These are phyloP conservation scores for Cajanus cajan DNA, from an alignment of 306 rosid genomes.

Conservation along the genomic window DNA sequence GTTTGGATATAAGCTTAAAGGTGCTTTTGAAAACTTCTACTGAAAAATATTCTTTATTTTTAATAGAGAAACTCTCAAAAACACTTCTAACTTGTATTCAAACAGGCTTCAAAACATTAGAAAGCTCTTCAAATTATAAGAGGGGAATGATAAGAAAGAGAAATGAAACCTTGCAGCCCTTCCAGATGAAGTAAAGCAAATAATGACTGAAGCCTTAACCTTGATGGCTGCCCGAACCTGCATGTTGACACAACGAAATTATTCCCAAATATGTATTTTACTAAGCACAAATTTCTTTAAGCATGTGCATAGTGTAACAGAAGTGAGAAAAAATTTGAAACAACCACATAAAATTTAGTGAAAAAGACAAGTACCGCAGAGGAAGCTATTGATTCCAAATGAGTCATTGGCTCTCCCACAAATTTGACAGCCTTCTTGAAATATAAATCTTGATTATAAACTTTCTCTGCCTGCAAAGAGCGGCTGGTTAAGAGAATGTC, in stretches of 20 bases:
- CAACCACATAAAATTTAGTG: not conserved
- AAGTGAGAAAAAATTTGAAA: not conserved
- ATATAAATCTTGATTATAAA: constrained; percentile 84
- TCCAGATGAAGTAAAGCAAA: constrained; percentile 94
- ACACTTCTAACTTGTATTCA: too few relatives aligned
- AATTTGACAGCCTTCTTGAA: constrained; percentile 83
- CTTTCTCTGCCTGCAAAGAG: constrained; percentile 80
- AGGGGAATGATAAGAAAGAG: not conserved
- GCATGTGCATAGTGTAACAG: not conserved
- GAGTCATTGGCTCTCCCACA: constrained; percentile 94
- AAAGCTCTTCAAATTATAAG: constrained; percentile 20
- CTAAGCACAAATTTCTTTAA: not conserved
- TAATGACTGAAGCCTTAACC: constrained; percentile 89
- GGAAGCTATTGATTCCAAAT: constrained; percentile 90
- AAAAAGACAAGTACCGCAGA: constrained; percentile 60
- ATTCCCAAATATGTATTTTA: not conserved
- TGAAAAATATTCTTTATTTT: too few relatives aligned
- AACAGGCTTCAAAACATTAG: not conserved
- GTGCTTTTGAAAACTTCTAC: too few relatives aligned
- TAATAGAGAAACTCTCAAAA: too few relatives aligned
- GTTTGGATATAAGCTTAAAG: too few relatives aligned
- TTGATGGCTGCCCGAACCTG: constrained; percentile 95
- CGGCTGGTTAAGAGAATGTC: not conserved
- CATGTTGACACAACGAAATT: constrained; percentile 22
- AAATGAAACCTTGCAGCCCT: constrained; percentile 79